Evolutionary conservation across 2,329 filamentous ascomycete genomes (phyloP).

Genomic region (Verticillium isaacii): DNA sequence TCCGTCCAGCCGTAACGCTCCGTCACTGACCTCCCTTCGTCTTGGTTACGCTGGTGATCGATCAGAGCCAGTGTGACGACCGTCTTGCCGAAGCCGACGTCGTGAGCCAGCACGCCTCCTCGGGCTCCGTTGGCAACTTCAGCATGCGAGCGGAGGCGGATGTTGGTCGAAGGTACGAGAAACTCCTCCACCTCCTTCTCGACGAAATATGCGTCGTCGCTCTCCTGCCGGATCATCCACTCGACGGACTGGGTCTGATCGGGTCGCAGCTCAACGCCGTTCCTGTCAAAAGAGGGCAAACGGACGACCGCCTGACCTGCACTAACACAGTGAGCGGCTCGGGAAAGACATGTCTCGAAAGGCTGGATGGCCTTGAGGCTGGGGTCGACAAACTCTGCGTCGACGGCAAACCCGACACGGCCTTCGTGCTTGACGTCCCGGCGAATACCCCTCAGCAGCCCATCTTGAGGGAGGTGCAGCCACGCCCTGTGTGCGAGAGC

Average conservation of each 20-base stretch:
- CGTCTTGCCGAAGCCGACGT: constrained; percentile 41
- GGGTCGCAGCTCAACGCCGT: constrained; percentile 9
- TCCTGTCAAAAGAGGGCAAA: constrained; percentile 11
- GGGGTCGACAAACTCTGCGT: constrained; percentile 4
- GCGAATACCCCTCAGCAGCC: not conserved
- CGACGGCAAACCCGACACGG: not conserved
- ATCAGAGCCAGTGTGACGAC: constrained; percentile 33
- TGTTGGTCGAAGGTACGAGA: constrained; percentile 21
- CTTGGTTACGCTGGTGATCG: constrained; percentile 16
- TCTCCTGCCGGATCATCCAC: constrained; percentile 20
- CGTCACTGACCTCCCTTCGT: constrained; percentile 12
- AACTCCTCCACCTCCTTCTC: constrained; percentile 35
- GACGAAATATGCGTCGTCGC: constrained; percentile 17
- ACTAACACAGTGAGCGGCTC: not conserved
- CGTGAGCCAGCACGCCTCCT: constrained; percentile 37
- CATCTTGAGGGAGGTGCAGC: constrained; percentile 9
- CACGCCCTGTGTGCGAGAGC: constrained; percentile 12
- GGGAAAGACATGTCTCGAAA: constrained; percentile 23
- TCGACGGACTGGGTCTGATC: constrained; percentile 16
- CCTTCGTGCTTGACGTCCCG: not conserved
- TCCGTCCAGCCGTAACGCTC: constrained; percentile 10
- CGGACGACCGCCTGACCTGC: not conserved
- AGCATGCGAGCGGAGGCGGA: constrained; percentile 27
- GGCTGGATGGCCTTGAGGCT: constrained; percentile 8
- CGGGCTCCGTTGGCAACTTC: constrained; percentile 17